phyloP scores from a whole-genome alignment of 352 stramenopile genomes.

The Globisporangium polare region DNA sequence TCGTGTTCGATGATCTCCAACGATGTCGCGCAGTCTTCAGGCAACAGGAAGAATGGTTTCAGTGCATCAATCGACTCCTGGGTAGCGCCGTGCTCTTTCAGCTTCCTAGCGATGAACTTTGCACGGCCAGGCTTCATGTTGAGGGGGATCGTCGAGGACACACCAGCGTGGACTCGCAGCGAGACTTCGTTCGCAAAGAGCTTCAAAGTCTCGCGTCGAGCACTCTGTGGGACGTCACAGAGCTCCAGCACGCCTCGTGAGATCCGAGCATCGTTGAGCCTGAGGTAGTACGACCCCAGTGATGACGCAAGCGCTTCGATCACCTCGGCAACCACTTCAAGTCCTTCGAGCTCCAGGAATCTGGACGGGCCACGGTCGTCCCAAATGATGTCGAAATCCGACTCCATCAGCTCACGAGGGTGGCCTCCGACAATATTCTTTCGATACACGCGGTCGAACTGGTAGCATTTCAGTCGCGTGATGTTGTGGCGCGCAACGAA shows the following conservation, averaged over 20 bases:
- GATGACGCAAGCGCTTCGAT: slow-evolving; percentile 54
- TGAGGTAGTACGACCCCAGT: slow-evolving; percentile 73
- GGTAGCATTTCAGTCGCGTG: slow-evolving; percentile 75
- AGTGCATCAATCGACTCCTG: slow-evolving; percentile 49
- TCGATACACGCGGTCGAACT: slow-evolving; percentile 84
- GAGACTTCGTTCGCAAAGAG: slow-evolving; percentile 77
- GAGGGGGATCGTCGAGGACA: slow-evolving; percentile 52
- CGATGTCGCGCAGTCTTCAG: slow-evolving; percentile 53
- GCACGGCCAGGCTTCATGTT: slow-evolving; percentile 61
- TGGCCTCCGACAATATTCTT: slow-evolving; percentile 72
- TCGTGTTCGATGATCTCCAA: slow-evolving; percentile 68
- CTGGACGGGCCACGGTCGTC: slow-evolving; percentile 59
- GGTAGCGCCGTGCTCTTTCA: slow-evolving; percentile 56
- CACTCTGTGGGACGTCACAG: slow-evolving; percentile 44
- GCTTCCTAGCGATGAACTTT: slow-evolving; percentile 71
- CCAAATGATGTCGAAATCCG: slow-evolving; percentile 86
- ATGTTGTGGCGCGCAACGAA: slow-evolving; percentile 83
- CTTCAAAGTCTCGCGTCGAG: slow-evolving; percentile 66
- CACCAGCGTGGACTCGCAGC: slow-evolving; percentile 53
- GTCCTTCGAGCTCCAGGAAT: slow-evolving; percentile 71
- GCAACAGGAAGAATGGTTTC: slow-evolving; percentile 74
- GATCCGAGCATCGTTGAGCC: slow-evolving; percentile 75
- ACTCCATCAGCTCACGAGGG: slow-evolving; percentile 75
- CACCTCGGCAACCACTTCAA: slow-evolving; percentile 76
- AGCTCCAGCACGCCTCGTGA: slow-evolving; percentile 69